Percentiles rank a stretch among this genome's conserved stretches.
phyloP scores from a whole-genome alignment of 148 eudicot genomes.

The Pharnaceum exiguum region DNA sequence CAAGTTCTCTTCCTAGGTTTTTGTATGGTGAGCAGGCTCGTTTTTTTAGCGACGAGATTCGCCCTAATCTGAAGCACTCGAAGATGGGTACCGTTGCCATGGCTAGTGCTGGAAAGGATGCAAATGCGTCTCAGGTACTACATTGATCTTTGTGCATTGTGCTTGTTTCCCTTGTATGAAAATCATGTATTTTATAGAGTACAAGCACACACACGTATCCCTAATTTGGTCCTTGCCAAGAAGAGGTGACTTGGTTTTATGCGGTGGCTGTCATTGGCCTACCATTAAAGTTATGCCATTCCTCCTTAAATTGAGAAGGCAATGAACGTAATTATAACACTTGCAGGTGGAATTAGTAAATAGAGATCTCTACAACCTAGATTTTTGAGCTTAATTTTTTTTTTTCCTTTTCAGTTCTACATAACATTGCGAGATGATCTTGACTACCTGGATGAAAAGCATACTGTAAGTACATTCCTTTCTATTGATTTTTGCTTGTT shows the following conservation, averaged over 20 bases:
- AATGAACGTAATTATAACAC: too few relatives aligned
- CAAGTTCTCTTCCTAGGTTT: constrained; percentile 30
- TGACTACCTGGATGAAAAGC: constrained; percentile 93
- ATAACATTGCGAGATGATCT: constrained; percentile 82
- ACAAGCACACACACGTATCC: too few relatives aligned
- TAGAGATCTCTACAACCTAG: neutral
- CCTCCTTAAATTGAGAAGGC: too few relatives aligned
- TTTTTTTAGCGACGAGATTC: constrained; percentile 84
- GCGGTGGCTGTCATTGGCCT: too few relatives aligned
- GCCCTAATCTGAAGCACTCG: constrained; percentile 69
- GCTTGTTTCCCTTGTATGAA: too few relatives aligned
- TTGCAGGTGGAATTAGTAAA: too few relatives aligned
- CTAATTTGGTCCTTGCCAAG: too few relatives aligned
- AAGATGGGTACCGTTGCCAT: constrained; percentile 88
- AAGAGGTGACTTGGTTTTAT: neutral
- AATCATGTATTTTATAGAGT: too few relatives aligned
- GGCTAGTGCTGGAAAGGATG: constrained; percentile 94
- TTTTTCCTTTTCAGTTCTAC: constrained; percentile 61
- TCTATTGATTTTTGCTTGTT: neutral
- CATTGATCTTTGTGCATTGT: too few relatives aligned
- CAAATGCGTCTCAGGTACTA: constrained; percentile 92
- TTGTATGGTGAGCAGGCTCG: constrained; percentile 94
- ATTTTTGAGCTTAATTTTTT: neutral
- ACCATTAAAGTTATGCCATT: too few relatives aligned
- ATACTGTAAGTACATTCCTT: constrained; percentile 61